These are phyloP conservation scores for Pistacia vera DNA, from an alignment of 345 rosid genomes.

Conservation along the genomic window DNA sequence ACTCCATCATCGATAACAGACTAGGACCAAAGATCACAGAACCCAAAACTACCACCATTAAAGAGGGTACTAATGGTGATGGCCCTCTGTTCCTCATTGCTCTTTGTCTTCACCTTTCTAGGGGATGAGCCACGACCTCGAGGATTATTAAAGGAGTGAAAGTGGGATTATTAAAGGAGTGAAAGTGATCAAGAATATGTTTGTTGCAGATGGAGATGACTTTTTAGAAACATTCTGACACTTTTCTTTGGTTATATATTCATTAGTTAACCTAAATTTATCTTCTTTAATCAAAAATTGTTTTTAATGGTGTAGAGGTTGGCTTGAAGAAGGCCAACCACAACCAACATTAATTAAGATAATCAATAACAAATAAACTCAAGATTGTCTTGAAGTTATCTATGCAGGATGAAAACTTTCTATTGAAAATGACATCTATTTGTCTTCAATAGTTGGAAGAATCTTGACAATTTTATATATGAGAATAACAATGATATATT, in stretches of 20 bases:
- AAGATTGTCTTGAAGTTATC: neutral
- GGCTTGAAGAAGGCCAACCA: slow-evolving; percentile 11
- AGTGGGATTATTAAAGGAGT: neutral
- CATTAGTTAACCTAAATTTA: slow-evolving; percentile 23
- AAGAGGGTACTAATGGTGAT: slow-evolving; percentile 48
- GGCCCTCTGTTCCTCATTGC: slow-evolving; percentile 39
- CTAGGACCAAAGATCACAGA: slow-evolving; percentile 30
- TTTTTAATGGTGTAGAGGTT: neutral
- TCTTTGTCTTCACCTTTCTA: slow-evolving; percentile 1
- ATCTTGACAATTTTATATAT: neutral
- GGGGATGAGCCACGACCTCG: neutral
- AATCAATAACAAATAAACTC: neutral
- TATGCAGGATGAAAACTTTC: neutral
- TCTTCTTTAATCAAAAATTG: neutral
- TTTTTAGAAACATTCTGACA: neutral
- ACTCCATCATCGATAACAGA: slow-evolving; percentile 20
- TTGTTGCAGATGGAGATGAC: slow-evolving; percentile 21
- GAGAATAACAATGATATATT: neutral
- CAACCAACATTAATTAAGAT: neutral
- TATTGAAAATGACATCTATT: slow-evolving; percentile 12
- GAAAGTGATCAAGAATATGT: neutral
- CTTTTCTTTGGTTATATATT: neutral
- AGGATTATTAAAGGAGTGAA: neutral
- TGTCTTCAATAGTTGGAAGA: slow-evolving; percentile 4
- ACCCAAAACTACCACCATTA: slow-evolving; percentile 46